Conservation (phyloP, 2,329 filamentous ascomycete genomes). For the Gyromitra esculenta region DNA sequence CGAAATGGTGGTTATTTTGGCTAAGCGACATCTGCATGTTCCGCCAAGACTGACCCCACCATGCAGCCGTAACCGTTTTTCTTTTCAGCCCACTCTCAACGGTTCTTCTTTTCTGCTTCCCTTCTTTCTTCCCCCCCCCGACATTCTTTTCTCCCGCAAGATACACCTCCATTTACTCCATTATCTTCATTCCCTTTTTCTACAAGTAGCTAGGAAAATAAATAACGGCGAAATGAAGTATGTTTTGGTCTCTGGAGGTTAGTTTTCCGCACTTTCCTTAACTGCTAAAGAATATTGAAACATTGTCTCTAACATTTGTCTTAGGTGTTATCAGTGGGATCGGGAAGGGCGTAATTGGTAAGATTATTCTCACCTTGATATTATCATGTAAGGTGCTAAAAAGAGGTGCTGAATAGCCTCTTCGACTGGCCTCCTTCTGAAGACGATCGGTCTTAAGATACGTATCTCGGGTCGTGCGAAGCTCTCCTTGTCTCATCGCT, state of each 20-base stretch:
- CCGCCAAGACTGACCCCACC: conserved; percentile 46
- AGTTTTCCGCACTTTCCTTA: conserved; percentile 58
- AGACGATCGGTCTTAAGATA: conserved; percentile 82
- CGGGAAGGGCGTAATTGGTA: conserved; percentile 75
- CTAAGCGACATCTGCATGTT: conserved; percentile 6
- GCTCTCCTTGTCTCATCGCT: conserved; percentile 16
- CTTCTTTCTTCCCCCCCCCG: conserved; percentile 19
- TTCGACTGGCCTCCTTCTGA: conserved; percentile 77
- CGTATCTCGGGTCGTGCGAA: conserved; percentile 58
- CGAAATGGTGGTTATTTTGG: conserved; percentile 6
- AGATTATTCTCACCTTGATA: conserved; percentile 50
- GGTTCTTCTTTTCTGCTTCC: background rate
- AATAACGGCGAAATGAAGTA: conserved; percentile 73
- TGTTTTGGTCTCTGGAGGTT: conserved; percentile 81
- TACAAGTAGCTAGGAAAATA: background rate
- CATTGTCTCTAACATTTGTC: conserved; percentile 48
- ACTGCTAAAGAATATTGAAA: conserved; percentile 33
- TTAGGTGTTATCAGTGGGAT: conserved; percentile 68
- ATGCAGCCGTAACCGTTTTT: conserved; percentile 45
- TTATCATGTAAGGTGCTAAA: conserved; percentile 33
- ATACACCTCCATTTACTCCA: conserved; percentile 27
- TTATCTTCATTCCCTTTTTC: conserved; percentile 16
- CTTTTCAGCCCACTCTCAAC: conserved; percentile 21
- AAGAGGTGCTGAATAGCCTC: conserved; percentile 66
- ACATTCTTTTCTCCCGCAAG: conserved; percentile 16